Base-by-base conservation (phyloP, 441 rosid genomes). In the Populus tomentosa region DNA sequence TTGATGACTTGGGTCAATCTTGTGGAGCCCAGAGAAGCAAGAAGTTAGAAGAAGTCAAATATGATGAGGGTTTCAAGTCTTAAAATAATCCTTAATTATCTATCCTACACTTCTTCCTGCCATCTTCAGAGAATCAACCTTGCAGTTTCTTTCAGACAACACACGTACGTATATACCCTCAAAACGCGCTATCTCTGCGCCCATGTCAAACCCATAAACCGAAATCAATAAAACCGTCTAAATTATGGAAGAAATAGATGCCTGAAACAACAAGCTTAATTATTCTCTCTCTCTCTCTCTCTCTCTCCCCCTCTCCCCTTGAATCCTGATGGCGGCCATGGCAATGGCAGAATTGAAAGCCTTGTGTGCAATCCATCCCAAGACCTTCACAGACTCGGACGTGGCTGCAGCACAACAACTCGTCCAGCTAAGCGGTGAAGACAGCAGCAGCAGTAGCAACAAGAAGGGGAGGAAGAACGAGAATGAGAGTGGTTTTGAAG, bases 391-490 rank as follows among this genome's bases (percentile, higher is more conserved):
- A 38, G 86, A 85, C 70, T 69, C 40, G 23, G 94, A 88, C 72
- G 70, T 82, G 86, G 89, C 73, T 23, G 89, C 86, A 20, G 88
- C 83, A 70, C 82, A 85, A 70, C 88, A 80, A 33, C 84, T 92
- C 21, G 79, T 88, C 82, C 88, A 88, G 38, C 77, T 89, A 8
- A 92, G 93, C 87, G 94, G 88, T 56, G 93, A 88, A 59, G 91
- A 92, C 56, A 83, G 16, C 50, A 78, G 21, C 78, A 40, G 16
- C 59, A 26, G 16, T 46, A 72, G 46, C 84, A 69, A 67, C 11
- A 71, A 70, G 69, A 72, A 33, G 30, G 67, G 9, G 30, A 33
- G 46, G 16, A 71, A 14, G 56, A 64, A 59, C 26, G 33, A 36
- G 68, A 32, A 38, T 14, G n/a, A 74, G 53, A 69, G 70, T 28